Conservation (phyloP, 179 eudicot genomes). For the Silene noctiflora region DNA sequence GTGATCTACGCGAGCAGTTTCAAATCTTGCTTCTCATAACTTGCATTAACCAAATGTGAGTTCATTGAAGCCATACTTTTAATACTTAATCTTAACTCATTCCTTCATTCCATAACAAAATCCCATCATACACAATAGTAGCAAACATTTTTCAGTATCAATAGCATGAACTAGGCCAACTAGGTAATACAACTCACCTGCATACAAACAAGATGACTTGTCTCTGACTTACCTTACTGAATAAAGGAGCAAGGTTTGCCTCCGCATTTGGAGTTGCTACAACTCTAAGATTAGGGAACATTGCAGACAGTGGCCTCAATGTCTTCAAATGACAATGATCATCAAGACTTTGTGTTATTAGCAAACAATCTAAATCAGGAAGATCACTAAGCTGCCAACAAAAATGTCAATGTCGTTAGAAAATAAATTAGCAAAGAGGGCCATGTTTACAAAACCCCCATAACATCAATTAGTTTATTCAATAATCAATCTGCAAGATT, state of each 20-base stretch:
- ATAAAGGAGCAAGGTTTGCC: constrained; percentile 64
- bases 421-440: not conserved
- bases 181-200: not conserved
- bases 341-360: constrained; percentile 91
- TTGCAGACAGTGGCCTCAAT: constrained; percentile 69
- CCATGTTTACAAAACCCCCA: not conserved
- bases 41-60: too few species aligned
- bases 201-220: not conserved
- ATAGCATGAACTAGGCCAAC: not conserved
- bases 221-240: constrained; percentile 52
- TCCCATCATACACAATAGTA: not conserved
- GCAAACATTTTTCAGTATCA: not conserved
- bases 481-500: constrained; percentile 7
- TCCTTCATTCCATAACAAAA: not conserved
- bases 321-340: constrained; percentile 97
- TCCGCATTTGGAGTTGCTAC: constrained; percentile 89
- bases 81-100: not conserved
- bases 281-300: constrained; percentile 63
- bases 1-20: too few species aligned
- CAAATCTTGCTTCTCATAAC: too few species aligned
- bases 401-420: constrained; percentile 6
- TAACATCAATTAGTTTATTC: not conserved
- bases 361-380: constrained; percentile 77
- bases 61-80: too few species aligned
- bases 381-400: constrained; percentile 69